Conservation (phyloP, 1,284 basidiomycete species). For the Pseudozyma thailandica region DNA sequence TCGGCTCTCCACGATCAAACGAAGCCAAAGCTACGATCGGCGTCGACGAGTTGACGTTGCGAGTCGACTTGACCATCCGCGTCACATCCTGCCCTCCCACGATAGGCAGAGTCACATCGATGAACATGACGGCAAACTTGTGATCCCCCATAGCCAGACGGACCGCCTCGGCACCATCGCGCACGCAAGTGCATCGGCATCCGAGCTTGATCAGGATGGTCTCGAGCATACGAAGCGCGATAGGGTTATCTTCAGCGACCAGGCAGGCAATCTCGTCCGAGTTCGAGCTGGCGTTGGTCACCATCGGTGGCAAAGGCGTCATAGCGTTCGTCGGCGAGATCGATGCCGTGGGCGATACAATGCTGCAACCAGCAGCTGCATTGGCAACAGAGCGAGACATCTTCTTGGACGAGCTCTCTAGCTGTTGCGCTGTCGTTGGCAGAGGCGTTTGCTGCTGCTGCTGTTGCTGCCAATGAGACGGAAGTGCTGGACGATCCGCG, state of each 20-base stretch:
- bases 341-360: constrained; percentile 21
- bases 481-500: constrained; percentile 37
- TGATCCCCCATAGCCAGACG: constrained; percentile 97
- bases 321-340: constrained; percentile 31
- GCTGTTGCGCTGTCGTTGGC: no score
- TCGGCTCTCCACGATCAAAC: constrained; percentile 57
- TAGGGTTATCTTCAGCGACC: constrained; percentile 96
- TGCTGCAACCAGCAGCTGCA: constrained; percentile 5
- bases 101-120: constrained; percentile 90
- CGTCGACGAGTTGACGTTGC: constrained; percentile 85
- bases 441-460: constrained; percentile 19
- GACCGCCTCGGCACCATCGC: constrained; percentile 94
- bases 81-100: constrained; percentile 92
- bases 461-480: constrained; percentile 36
- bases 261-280: constrained; percentile 80
- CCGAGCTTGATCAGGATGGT: constrained; percentile 89
- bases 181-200: constrained; percentile 90
- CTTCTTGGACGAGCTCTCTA: constrained; percentile 17
- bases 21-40: constrained; percentile 85
- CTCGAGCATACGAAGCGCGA: constrained; percentile 74
- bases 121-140: constrained; percentile 77
- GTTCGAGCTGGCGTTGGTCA: constrained; percentile 21
- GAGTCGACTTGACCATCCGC: constrained; percentile 92
- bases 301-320: constrained; percentile 8
- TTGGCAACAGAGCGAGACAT: constrained; percentile 4